Evolutionary conservation across 1,139 yeast species (phyloP), one percentile per base, ranked within the genome.

Genomic region (Sugiyamaella sp.): DNA sequence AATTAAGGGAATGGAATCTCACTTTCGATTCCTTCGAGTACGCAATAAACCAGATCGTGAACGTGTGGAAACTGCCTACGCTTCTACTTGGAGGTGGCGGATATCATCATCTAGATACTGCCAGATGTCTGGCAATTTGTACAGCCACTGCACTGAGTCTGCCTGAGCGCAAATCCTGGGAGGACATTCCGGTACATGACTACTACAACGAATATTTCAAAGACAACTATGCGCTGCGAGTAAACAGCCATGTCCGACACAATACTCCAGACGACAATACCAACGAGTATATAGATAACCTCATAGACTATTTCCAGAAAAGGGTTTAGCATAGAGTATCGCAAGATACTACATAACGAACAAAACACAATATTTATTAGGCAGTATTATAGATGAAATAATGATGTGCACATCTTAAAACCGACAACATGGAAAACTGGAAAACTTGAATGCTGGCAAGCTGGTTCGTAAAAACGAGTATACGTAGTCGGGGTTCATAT

Each of bases 61-160:
- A 65, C 1, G 14, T 10, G 1, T 74, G 61, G 63, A 62, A 43
- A 12, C 59, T 25, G 44, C 76, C 60, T 70, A 82, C 56, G 0
- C 62, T 86, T 51, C 58, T 86, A 5, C 71, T 86, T 1, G 93
- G 95, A 0, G 95, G 95, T 1, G 95, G 95, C 0, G 95, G 95
- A 0, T 86, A 86, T 64, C 81, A 85, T 59, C 80, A 78, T 56
- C 66, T 76, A 1, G 85, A 85, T 57, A 77, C 82, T 21, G 84
- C 91, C 0, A 77, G 87, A 54, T 81, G 84, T 58, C 84, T 88
- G 82, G 73, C 88, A 0, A 79, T 76, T 63, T 60, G 84, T 9
- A 83, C 89, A 0, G 77, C 72, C 57, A 63, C 66, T 1, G 61
- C 77, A 1, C 54, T 69, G 5, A 66, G 64, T 44, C 35, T 33